A percentile compares a stretch with the other conserved stretches of the same genome.
Conservation (phyloP, 2,329 filamentous ascomycete species). For the Coniosporium tulheliwenetii region DNA sequence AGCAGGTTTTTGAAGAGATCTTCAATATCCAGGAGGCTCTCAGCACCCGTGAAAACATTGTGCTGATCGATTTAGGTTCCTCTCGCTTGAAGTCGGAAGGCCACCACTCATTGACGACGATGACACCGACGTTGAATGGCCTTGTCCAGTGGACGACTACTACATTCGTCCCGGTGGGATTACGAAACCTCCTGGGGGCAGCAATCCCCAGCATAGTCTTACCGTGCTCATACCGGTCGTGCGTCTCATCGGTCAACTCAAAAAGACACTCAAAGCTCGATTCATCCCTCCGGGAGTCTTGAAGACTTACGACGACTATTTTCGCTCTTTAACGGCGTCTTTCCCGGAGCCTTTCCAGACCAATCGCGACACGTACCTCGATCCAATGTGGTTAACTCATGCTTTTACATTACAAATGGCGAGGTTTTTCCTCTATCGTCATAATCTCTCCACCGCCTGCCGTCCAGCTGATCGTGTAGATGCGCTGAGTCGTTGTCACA, state of each 20-base stretch:
- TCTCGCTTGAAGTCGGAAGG: slow-evolving; percentile 66
- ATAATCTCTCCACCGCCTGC: slow-evolving; percentile 67
- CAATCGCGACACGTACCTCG: slow-evolving; percentile 48
- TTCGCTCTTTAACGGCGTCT: slow-evolving; percentile 55
- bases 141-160: slow-evolving; percentile 67
- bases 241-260: slow-evolving; percentile 58
- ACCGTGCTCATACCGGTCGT: slow-evolving; percentile 70
- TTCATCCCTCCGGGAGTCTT: slow-evolving; percentile 52
- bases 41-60: too few relatives aligned
- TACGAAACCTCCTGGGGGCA: slow-evolving; percentile 18
- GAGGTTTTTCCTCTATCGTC: slow-evolving; percentile 72
- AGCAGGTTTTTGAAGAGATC: too few relatives aligned
- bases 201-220: slow-evolving; percentile 50
- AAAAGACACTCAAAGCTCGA: slow-evolving; percentile 52
- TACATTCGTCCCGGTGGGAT: slow-evolving; percentile 44
- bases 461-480: slow-evolving; percentile 47
- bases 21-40: too few relatives aligned
- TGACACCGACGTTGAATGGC: slow-evolving; percentile 74
- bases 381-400: slow-evolving; percentile 59
- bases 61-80: slow-evolving; percentile 29
- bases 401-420: slow-evolving; percentile 67
- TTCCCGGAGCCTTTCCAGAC: slow-evolving; percentile 65
- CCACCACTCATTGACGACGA: slow-evolving; percentile 72
- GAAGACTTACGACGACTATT: slow-evolving; percentile 67
- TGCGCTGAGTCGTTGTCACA: slow-evolving; percentile 64